Evolutionary conservation across 2,329 filamentous ascomycete species (phyloP).

Genomic region (Dichotomopilus funicola): DNA sequence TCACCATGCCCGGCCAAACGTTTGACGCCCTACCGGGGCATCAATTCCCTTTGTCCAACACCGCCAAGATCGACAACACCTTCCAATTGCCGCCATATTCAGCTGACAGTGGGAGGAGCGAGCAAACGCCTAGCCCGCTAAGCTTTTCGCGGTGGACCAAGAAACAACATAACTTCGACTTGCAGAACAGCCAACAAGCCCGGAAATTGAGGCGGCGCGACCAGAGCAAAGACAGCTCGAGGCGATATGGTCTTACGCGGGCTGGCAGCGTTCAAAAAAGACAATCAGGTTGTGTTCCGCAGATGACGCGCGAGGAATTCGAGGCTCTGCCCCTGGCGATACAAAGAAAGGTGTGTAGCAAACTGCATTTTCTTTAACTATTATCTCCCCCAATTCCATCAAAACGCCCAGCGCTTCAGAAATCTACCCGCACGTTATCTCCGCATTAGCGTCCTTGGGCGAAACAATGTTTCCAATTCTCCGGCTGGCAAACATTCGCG

Average conservation of each 20-base stretch:
- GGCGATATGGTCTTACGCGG: slow-evolving; percentile 19
- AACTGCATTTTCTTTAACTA: background rate
- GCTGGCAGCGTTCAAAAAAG: slow-evolving; percentile 21
- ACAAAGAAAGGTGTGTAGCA: slow-evolving; percentile 43
- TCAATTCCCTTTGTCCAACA: slow-evolving; percentile 2
- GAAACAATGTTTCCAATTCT: too few species aligned
- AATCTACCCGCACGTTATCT: background rate
- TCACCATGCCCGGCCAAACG: slow-evolving; percentile 21
- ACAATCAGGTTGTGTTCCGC: slow-evolving; percentile 23
- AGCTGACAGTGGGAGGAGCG: slow-evolving; percentile 14
- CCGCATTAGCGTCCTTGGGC: slow-evolving; percentile 4
- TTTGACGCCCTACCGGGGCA: slow-evolving; percentile 13
- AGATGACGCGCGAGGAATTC: slow-evolving; percentile 42
- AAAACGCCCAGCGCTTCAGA: background rate
- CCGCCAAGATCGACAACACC: slow-evolving; percentile 4
- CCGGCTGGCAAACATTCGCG: background rate
- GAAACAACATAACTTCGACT: slow-evolving; percentile 16
- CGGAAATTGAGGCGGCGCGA: slow-evolving; percentile 1
- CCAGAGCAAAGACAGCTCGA: slow-evolving; percentile 13
- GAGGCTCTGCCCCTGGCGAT: slow-evolving; percentile 45
- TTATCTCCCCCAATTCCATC: background rate
- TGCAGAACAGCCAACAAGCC: slow-evolving; percentile 9
- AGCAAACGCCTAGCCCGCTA: slow-evolving; percentile 18
- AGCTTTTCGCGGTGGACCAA: slow-evolving; percentile 22
- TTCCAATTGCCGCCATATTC: slow-evolving; percentile 16